phyloP scores from a whole-genome alignment of 2,329 filamentous ascomycete genomes.

The Curvularia spicifera region DNA sequence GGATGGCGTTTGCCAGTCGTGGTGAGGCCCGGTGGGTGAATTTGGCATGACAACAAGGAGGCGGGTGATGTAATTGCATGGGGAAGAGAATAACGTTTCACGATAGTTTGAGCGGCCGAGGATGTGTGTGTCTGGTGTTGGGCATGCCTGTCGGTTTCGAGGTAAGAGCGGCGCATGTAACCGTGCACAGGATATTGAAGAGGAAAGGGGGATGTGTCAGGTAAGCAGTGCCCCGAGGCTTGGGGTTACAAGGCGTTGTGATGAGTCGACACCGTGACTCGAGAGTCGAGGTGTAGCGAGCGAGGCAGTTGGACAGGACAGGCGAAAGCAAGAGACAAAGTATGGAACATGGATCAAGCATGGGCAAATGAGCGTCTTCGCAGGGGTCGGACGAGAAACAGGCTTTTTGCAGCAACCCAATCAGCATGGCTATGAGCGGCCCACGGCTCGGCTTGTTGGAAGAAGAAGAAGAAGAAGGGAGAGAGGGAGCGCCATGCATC shows the following conservation, averaged over 20 bases:
- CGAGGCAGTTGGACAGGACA: background rate
- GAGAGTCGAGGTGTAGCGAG: background rate
- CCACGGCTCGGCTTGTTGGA: background rate
- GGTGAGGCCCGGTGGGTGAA: background rate
- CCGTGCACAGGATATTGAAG: background rate
- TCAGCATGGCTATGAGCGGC: background rate
- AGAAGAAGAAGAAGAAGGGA: background rate
- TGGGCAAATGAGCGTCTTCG: background rate
- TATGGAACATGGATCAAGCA: background rate
- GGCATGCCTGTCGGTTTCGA: background rate
- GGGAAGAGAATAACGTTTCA: background rate
- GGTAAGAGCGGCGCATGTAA: background rate
- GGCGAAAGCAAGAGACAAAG: conserved; percentile 3
- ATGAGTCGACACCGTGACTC: conserved; percentile 22
- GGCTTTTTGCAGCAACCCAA: background rate
- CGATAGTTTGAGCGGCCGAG: background rate
- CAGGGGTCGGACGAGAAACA: background rate
- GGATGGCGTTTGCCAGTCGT: background rate
- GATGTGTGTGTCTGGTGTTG: background rate
- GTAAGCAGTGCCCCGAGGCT: conserved; percentile 1
- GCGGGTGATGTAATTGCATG: background rate
- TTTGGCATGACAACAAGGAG: background rate
- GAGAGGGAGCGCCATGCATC: conserved; percentile 1
- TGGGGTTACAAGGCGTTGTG: conserved; percentile 9
- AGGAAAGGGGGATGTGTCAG: conserved; percentile 2